These are phyloP conservation scores for Oryza glaberrima DNA, from an alignment of 176 grass and related monocot genomes.

Conservation along the genomic window DNA sequence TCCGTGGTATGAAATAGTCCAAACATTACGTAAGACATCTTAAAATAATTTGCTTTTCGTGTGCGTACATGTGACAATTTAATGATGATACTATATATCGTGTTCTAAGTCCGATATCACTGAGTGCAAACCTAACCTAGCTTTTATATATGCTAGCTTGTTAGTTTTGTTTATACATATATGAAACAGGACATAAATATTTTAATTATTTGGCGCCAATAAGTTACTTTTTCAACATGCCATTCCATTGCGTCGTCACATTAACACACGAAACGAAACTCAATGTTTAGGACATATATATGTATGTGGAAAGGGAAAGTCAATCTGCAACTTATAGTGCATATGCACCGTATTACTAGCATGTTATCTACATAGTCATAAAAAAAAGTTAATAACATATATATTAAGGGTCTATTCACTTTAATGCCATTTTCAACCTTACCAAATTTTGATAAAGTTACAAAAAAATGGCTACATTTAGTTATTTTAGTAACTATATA, in stretches of 20 bases:
- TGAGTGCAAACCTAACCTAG: not conserved
- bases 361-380: too few relatives aligned
- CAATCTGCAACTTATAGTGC: too few relatives aligned
- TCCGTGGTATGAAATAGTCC: slow-evolving; percentile 25
- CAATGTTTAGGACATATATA: not conserved
- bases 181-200: not conserved
- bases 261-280: not conserved
- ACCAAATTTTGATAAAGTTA: too few relatives aligned
- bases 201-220: too few relatives aligned
- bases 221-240: not conserved
- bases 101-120: not conserved
- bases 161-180: too few relatives aligned
- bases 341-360: too few relatives aligned
- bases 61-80: not conserved
- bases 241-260: not conserved
- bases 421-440: too few relatives aligned
- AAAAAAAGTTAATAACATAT: too few relatives aligned
- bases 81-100: slow-evolving; percentile 11
- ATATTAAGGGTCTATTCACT: too few relatives aligned
- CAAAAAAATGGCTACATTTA: too few relatives aligned
- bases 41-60: not conserved
- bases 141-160: not conserved
- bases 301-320: not conserved
- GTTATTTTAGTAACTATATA: too few relatives aligned
- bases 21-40: slow-evolving; percentile 6